These are phyloP conservation scores for Pythium aristosporum DNA, from an alignment of 352 stramenopile species.

Conservation along the genomic window DNA sequence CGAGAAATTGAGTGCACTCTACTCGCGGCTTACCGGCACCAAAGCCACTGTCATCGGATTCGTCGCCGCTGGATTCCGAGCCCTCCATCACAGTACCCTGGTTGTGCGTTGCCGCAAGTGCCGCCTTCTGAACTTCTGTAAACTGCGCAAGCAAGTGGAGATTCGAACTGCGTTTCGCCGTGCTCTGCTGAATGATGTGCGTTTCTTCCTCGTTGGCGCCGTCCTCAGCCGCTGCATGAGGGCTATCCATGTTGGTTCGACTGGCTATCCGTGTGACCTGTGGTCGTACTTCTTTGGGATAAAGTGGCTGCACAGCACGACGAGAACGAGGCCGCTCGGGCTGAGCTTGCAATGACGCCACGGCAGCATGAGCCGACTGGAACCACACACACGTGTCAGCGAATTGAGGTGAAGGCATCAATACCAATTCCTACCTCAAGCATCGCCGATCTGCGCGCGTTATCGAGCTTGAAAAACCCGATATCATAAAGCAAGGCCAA, in stretches of 20 bases:
- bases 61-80: neutral
- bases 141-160: conserved; percentile 40
- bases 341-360: conserved; percentile 23
- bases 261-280: neutral
- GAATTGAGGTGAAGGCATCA: neutral
- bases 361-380: conserved; percentile 30
- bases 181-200: conserved; percentile 18
- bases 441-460: conserved; percentile 23
- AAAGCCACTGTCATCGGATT: neutral
- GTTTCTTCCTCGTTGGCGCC: conserved; percentile 13
- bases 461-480: conserved; percentile 31
- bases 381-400: neutral
- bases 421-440: conserved; percentile 15
- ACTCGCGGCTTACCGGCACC: neutral
- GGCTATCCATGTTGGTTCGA: neutral
- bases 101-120: conserved; percentile 20
- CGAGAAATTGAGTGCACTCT: neutral
- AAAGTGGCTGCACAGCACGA: conserved; percentile 9
- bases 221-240: conserved; percentile 1
- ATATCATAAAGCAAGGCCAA: conserved; percentile 29
- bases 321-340: conserved; percentile 11
- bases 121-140: conserved; percentile 32
- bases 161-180: conserved; percentile 28
- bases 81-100: neutral
- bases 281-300: conserved; percentile 24